Evolutionary conservation across 2,329 filamentous ascomycete genomes (phyloP).

Genomic region (Sporothrix inflata): DNA sequence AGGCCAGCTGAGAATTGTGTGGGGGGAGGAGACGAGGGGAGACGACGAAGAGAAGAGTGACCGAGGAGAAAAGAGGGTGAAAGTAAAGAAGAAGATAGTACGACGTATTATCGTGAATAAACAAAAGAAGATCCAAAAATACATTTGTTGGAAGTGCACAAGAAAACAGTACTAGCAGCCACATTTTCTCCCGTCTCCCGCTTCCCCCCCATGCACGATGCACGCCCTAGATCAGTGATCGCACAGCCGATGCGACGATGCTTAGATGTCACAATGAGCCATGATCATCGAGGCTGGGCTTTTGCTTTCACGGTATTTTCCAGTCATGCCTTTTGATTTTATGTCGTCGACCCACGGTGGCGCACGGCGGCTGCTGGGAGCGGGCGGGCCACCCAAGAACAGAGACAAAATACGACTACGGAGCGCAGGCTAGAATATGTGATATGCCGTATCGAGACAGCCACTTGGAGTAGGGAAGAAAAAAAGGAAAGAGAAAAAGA

Average conservation of each 20-base stretch:
- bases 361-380: background rate
- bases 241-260: background rate
- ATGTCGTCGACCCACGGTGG: background rate
- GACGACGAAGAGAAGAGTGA: background rate
- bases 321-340: background rate
- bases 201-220: background rate
- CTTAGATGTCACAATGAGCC: background rate
- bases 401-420: background rate
- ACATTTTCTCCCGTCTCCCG: too few species aligned
- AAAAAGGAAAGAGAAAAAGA: background rate
- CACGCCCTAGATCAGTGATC: background rate
- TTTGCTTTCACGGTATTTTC: background rate
- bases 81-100: background rate
- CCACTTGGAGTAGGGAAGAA: background rate
- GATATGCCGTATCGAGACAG: slow-evolving; percentile 2
- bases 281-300: background rate
- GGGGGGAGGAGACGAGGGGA: background rate
- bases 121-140: background rate
- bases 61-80: background rate
- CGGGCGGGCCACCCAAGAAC: background rate
- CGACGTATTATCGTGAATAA: background rate
- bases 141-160: background rate
- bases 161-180: background rate
- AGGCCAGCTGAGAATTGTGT: slow-evolving; percentile 18
- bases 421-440: background rate